Percentiles rank a stretch among this genome's conserved stretches.
Conservation (phyloP, 106 monocot species). For the Ottelia alismoides region DNA sequence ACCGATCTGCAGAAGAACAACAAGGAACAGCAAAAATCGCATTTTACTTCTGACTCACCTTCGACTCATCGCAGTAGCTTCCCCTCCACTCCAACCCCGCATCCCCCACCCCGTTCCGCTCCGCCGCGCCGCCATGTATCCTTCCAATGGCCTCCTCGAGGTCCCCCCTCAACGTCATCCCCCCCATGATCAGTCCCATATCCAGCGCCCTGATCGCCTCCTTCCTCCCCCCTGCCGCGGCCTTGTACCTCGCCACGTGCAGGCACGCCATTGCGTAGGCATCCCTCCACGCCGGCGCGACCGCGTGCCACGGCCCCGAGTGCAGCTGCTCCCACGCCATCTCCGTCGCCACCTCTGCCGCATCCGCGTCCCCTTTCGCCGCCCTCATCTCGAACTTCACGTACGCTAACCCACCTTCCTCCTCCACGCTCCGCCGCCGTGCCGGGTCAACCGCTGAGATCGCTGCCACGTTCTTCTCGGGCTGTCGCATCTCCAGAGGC, state of each 20-base stretch:
- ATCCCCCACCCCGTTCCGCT: no score
- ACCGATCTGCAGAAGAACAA: no score
- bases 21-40: no score
- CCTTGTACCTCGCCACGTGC: constrained; percentile 32
- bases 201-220: constrained; percentile 48
- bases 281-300: constrained; percentile 44
- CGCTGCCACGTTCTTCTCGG: no score
- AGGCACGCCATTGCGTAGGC: constrained; percentile 58
- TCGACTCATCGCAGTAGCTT: no score
- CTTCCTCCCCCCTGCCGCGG: constrained; percentile 14
- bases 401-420: constrained; percentile 61
- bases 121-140: no score
- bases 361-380: constrained; percentile 34
- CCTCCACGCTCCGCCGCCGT: constrained; percentile 25
- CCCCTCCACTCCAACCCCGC: no score
- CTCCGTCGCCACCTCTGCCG: constrained; percentile 59
- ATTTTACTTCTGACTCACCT: no score
- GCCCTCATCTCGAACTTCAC: constrained; percentile 40
- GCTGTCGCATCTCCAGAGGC: no score
- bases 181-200: constrained; percentile 65
- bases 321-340: constrained; percentile 83
- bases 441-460: constrained; percentile 9
- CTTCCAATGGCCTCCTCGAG: no score
- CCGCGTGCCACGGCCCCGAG: constrained; percentile 47
- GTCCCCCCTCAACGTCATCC: constrained; percentile 29